Evolutionary conservation across 2,329 filamentous ascomycete genomes (phyloP).

Genomic region (Dothistroma pini): DNA sequence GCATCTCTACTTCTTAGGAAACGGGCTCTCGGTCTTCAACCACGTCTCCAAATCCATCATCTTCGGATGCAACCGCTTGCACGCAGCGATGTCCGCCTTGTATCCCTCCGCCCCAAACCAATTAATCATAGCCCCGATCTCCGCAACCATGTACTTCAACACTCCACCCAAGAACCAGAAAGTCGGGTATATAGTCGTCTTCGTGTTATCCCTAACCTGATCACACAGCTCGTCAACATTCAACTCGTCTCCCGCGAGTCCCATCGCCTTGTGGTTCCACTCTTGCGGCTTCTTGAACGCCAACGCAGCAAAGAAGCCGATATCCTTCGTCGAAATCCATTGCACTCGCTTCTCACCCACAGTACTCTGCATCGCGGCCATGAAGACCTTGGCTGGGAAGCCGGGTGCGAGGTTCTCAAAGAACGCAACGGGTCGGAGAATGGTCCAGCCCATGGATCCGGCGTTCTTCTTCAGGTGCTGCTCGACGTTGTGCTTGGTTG

Average conservation of each 20-base stretch:
- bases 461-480: slow-evolving; percentile 52
- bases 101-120: slow-evolving; percentile 53
- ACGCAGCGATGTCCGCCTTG: slow-evolving; percentile 44
- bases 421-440: slow-evolving; percentile 58
- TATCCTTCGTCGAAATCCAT: slow-evolving; percentile 46
- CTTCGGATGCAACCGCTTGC: slow-evolving; percentile 44
- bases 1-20: slow-evolving; percentile 17
- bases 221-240: slow-evolving; percentile 46
- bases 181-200: slow-evolving; percentile 42
- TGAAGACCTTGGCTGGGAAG: slow-evolving; percentile 50
- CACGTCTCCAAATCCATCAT: slow-evolving; percentile 38
- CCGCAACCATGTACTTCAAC: slow-evolving; percentile 43
- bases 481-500: slow-evolving; percentile 58
- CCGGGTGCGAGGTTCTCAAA: slow-evolving; percentile 57
- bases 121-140: slow-evolving; percentile 33
- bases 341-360: slow-evolving; percentile 34
- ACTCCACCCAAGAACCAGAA: slow-evolving; percentile 43
- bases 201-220: slow-evolving; percentile 47
- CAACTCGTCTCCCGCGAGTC: slow-evolving; percentile 53
- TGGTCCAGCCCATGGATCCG: slow-evolving; percentile 56
- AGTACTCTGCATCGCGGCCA: slow-evolving; percentile 44
- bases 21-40: slow-evolving; percentile 32
- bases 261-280: slow-evolving; percentile 46
- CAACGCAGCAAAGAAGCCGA: slow-evolving; percentile 50
- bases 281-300: slow-evolving; percentile 46